Evolutionary conservation across 805 yeast genomes (phyloP), one percentile per base, ranked within the genome.

Genomic region (Cyberlindnera galapagoensis): DNA sequence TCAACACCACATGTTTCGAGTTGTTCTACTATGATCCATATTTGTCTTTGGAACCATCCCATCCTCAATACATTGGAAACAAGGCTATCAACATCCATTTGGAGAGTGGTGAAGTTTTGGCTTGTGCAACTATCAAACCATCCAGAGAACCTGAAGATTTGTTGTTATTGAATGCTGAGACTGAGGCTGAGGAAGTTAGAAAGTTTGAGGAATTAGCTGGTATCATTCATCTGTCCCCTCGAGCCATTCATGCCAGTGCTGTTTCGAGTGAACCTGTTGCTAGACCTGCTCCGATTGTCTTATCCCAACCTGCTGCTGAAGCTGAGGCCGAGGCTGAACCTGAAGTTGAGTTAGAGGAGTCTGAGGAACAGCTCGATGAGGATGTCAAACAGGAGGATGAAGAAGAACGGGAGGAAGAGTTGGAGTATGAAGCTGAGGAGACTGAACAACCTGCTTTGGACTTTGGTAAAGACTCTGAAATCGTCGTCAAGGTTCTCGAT

Each of bases 1-100:
- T 81, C 48, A 69, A 78, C 50, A 67, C 83, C 14, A 78, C 84
- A 9, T 78, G 85, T 51, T 77, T 72, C 54, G 80, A 77, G 54
- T 61, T 74, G 18, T 63, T 65, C 38, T 81, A 76, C 52, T 58
- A 65, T 37, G 88, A 81, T 49, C 80, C 78, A 6, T 80, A 68
- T 53, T 54, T 81, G 33, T 76, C 87, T 0, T 66, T 80, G 53
- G 67, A 76, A 46, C 69, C 71, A 22, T 54, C 57, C 29, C 65
- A 74, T 28, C 67, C 69, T 27, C 67, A 82, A n/a, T 73, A 67
- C 47, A 63, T 80, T 46, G 72, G 79, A 38, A 79, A 77, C 14
- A 64, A 59, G 37, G 66, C 84, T 3, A 56, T 77, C 33, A 69
- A 65, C 30, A 63, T 79, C 44, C 83, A 78, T 52, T 70, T 58